Evolutionary conservation across 768 basidiomycete genomes (phyloP).

Genomic region (Tulasnella sp.): DNA sequence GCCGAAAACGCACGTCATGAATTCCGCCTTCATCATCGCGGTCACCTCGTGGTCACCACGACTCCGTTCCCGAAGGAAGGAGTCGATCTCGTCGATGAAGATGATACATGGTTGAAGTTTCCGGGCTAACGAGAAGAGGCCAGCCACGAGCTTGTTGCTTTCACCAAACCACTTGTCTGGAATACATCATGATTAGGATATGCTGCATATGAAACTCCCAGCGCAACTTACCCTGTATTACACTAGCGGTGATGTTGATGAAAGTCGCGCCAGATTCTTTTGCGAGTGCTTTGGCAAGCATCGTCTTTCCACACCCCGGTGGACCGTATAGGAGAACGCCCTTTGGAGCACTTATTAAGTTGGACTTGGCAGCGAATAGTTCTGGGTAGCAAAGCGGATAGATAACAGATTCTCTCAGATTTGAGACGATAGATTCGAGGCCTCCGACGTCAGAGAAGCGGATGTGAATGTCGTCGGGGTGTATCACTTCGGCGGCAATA

Average conservation of each 20-base stretch:
- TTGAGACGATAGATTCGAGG: conserved; percentile 82
- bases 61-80: conserved; percentile 83
- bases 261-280: conserved; percentile 97
- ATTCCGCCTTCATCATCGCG: conserved; percentile 97
- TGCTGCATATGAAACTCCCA: background rate
- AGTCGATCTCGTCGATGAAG: conserved; percentile 99
- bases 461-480: conserved; percentile 81
- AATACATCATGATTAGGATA: conserved; percentile 45
- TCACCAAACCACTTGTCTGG: conserved; percentile 84
- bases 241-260: conserved; percentile 66
- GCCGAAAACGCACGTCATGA: conserved; percentile 70
- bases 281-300: conserved; percentile 97
- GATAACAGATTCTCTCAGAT: conserved; percentile 91
- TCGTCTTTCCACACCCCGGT: conserved; percentile 95
- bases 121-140: conserved; percentile 85
- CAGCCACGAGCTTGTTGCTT: conserved; percentile 92
- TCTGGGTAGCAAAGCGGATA: conserved; percentile 89
- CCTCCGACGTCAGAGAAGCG: conserved; percentile 87
- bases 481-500: conserved; percentile 89
- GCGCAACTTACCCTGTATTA: conserved; percentile 18
- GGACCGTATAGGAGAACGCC: conserved; percentile 95
- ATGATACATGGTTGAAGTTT: conserved; percentile 95
- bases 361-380: conserved; percentile 76
- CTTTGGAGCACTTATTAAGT: conserved; percentile 86
- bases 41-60: conserved; percentile 94